Percentiles rank a stretch among this genome's conserved stretches.
Conservation (phyloP, 1,139 yeast genomes). For the Lodderomyces metapsilosis region DNA sequence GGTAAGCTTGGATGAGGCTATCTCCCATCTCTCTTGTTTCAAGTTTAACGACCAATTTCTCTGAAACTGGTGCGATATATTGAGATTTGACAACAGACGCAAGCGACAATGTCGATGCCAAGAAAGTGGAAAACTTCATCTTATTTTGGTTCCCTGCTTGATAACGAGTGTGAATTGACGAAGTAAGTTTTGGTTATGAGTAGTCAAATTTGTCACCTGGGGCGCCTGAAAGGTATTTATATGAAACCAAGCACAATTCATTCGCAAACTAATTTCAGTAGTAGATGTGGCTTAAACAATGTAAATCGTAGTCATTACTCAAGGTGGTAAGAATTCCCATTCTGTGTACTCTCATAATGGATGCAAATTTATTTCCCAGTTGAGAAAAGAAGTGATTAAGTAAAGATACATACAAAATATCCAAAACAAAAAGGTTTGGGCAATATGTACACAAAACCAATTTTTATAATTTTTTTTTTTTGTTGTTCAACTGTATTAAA, state of each 20-base stretch:
- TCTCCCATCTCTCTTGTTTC: slow-evolving; percentile 7
- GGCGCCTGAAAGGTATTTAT: neutral
- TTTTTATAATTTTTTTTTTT: no score
- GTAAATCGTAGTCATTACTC: neutral
- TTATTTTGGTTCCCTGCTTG: neutral
- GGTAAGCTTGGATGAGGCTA: slow-evolving; percentile 3
- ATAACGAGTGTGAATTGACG: slow-evolving; percentile 8
- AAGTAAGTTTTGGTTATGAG: neutral
- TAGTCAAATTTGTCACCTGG: no score
- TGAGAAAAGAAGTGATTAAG: neutral
- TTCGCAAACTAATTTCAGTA: neutral
- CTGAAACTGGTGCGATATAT: slow-evolving; percentile 10
- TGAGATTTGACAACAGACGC: slow-evolving; percentile 11
- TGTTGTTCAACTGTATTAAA: no score
- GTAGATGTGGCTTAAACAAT: slow-evolving; percentile 1
- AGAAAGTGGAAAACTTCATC: slow-evolving; percentile 13
- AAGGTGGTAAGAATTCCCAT: neutral
- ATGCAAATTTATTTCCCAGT: slow-evolving; percentile 1
- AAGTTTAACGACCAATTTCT: slow-evolving; percentile 10
- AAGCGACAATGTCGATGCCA: slow-evolving; percentile 9
- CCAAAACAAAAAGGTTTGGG: no score
- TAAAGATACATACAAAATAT: no score
- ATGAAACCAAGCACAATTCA: neutral
- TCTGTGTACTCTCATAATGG: neutral
- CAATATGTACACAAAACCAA: neutral